Evolutionary conservation across 2,329 filamentous ascomycete genomes (phyloP), one percentile per base, ranked within the genome.

Genomic region (Trichophyton equinum): DNA sequence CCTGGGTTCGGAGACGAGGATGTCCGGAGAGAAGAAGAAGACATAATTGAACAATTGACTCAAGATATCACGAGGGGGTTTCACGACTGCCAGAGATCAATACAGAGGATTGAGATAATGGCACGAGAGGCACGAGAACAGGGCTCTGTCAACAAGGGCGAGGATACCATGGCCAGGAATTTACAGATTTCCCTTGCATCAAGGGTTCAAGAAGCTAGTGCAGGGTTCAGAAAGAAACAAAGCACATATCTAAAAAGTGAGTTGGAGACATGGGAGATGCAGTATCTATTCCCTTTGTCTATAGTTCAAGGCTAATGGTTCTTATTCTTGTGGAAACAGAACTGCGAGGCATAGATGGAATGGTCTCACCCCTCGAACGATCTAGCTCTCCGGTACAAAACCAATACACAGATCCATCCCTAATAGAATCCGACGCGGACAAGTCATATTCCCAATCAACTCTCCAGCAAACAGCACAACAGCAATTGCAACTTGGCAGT

Each of bases 1-100:
- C 94, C 94, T 0, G 91, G 92, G 30, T 99, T 99, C 75, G 91
- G 97, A 70, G 94, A 99, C 69, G 92, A 97, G 68, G 89, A 91
- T 60, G 83, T 90, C 47, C 94, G 96, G 76, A 86, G 81, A 72
- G 82, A 83, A 63, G 94, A 99, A 73, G 94, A 97, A 76, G 78
- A 83, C 58, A 86, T 95, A 71, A 99, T 99, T 68, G 94, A 99
- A 77, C 80, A 81, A 64, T 78, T 97, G 69, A 99, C 94, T 0
- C 89, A 95, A 74, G 84, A 88, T 63, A 94, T 99, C 69, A 99
- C 94, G 1, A 84, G 84, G 63, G 83, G 84, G 49, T 99, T 99
- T 71, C 91, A 96, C 69, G 83, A 87, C 60, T 99, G 94, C 72
- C 91, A 97, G 73, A 83, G 84, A 63, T 87, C 88, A 61, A 96